A percentile compares a stretch with the other conserved stretches of the same genome.
phyloP scores from a whole-genome alignment of 2,329 filamentous ascomycete genomes.

The Clonostachys rosea region DNA sequence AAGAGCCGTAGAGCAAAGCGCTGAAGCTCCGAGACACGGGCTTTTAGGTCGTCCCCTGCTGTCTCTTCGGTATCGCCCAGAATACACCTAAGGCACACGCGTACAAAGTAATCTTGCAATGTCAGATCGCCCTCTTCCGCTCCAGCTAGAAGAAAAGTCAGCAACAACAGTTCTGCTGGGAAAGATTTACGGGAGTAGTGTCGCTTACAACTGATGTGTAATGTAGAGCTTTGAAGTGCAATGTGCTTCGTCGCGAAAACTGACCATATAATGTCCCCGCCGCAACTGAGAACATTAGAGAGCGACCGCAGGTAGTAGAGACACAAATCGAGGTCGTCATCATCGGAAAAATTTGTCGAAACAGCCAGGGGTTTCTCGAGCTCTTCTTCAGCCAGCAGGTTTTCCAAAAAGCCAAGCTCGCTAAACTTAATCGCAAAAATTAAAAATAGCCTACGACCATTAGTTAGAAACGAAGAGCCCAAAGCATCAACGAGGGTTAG shows the following conservation, averaged over 20 bases:
- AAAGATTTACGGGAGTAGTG: too few species aligned
- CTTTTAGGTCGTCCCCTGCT: conserved; percentile 13
- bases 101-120: conserved; percentile 64
- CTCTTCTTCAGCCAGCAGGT: conserved; percentile 1
- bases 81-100: conserved; percentile 61
- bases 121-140: conserved; percentile 50
- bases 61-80: conserved; percentile 12
- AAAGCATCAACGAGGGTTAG: neutral
- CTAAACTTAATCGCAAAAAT: conserved; percentile 56
- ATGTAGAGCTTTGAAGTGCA: conserved; percentile 13
- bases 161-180: neutral
- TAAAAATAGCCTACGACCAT: conserved; percentile 46
- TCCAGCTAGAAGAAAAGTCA: conserved; percentile 31
- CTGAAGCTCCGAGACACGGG: conserved; percentile 61
- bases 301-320: conserved; percentile 75
- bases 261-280: conserved; percentile 64
- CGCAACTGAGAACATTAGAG: conserved; percentile 65
- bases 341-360: conserved; percentile 30
- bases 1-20: conserved; percentile 66
- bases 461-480: neutral
- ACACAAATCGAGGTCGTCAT: conserved; percentile 71
- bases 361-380: conserved; percentile 8
- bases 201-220: conserved; percentile 45
- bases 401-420: conserved; percentile 45
- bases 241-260: conserved; percentile 58